Evolutionary conservation across 106 monocot genomes (phyloP).

Genomic region (Dioscorea dumetorum): DNA sequence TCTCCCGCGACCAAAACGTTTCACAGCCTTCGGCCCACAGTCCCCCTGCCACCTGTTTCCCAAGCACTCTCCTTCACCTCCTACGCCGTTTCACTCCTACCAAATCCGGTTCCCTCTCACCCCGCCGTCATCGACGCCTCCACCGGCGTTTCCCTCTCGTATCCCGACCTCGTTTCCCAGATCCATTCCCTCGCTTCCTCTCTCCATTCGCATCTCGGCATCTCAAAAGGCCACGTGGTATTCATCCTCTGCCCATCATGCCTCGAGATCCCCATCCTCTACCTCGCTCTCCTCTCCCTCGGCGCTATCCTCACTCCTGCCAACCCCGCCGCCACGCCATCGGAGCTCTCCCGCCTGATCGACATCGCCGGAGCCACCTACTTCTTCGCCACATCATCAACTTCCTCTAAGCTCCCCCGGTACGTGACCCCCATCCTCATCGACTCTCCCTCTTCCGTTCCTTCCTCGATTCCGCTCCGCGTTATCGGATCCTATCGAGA

Average conservation of each 20-base stretch:
- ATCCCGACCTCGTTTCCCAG: slow-evolving; percentile 25
- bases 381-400: slow-evolving; percentile 34
- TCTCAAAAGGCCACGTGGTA: slow-evolving; percentile 34
- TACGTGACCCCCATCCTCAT: slow-evolving; percentile 23
- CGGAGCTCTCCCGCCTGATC: slow-evolving; percentile 46
- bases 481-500: background rate
- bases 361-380: slow-evolving; percentile 30
- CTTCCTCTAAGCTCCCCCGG: slow-evolving; percentile 30
- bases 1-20: slow-evolving; percentile 23
- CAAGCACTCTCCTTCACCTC: slow-evolving; percentile 32
- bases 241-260: slow-evolving; percentile 38
- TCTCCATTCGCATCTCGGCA: slow-evolving; percentile 2
- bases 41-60: slow-evolving; percentile 22
- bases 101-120: slow-evolving; percentile 30
- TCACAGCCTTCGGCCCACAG: slow-evolving; percentile 36
- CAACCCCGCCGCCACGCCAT: slow-evolving; percentile 46
- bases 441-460: slow-evolving; percentile 43
- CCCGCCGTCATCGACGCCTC: slow-evolving; percentile 38
- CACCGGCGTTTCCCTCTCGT: slow-evolving; percentile 32
- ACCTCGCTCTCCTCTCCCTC: slow-evolving; percentile 56
- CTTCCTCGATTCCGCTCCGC: background rate
- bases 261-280: slow-evolving; percentile 50
- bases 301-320: slow-evolving; percentile 50
- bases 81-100: slow-evolving; percentile 41
- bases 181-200: slow-evolving; percentile 21